Evolutionary conservation across 1,284 basidiomycete genomes (phyloP).

Genomic region (Marasmius sp.): DNA sequence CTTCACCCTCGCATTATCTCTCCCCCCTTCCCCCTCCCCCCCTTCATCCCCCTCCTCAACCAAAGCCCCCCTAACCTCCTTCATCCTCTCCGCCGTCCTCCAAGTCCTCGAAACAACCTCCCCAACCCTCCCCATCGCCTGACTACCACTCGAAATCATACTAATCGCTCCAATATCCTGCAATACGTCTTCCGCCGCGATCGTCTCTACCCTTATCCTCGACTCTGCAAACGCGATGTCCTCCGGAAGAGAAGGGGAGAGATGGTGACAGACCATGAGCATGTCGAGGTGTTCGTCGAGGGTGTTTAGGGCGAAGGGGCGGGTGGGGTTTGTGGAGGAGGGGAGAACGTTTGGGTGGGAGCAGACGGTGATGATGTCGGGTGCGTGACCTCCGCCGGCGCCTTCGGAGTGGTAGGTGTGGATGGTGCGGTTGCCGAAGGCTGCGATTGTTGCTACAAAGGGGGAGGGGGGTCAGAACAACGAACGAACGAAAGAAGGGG

Average conservation of each 20-base stretch:
- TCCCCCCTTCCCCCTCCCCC: constrained; percentile 64
- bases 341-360: constrained; percentile 92
- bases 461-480: constrained; percentile 19
- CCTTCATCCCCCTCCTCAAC: constrained; percentile 58
- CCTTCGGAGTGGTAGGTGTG: constrained; percentile 98
- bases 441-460: constrained; percentile 78
- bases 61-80: constrained; percentile 75
- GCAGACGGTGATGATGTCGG: constrained; percentile 97
- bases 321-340: constrained; percentile 95
- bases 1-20: constrained; percentile 96
- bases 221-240: constrained; percentile 98
- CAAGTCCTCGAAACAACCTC: constrained; percentile 94
- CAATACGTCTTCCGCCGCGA: constrained; percentile 96
- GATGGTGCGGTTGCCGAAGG: constrained; percentile 90
- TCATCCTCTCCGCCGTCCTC: constrained; percentile 97
- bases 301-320: constrained; percentile 91
- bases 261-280: constrained; percentile 96
- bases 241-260: constrained; percentile 87
- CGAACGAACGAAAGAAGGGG: background rate
- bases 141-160: constrained; percentile 95
- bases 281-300: constrained; percentile 98
- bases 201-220: constrained; percentile 93
- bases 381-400: constrained; percentile 94
- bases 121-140: constrained; percentile 97
- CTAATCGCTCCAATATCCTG: constrained; percentile 95